A percentile compares a stretch with the other conserved stretches of the same genome.
phyloP scores from a whole-genome alignment of 176 grass and related monocot genomes.

The Bothriochloa decipiens region DNA sequence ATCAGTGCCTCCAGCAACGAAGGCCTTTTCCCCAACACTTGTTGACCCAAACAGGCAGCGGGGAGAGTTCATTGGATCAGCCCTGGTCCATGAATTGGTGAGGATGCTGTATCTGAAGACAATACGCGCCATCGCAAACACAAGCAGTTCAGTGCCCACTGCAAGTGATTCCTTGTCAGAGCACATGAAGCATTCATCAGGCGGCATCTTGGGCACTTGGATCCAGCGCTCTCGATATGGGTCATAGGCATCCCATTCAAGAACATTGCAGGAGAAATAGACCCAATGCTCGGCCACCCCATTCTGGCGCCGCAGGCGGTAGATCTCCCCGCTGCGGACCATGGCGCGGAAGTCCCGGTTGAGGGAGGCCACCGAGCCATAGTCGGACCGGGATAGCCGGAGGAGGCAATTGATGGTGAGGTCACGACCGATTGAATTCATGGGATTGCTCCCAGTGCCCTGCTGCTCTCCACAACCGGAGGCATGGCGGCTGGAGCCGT shows the following conservation, averaged over 20 bases:
- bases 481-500: slow-evolving; percentile 24
- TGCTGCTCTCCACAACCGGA: slow-evolving; percentile 29
- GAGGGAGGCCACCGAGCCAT: slow-evolving; percentile 74
- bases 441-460: slow-evolving; percentile 54
- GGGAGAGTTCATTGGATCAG: slow-evolving; percentile 77
- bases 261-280: slow-evolving; percentile 94
- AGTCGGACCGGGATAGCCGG: slow-evolving; percentile 78
- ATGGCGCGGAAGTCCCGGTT: slow-evolving; percentile 70
- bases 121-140: slow-evolving; percentile 79
- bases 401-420: slow-evolving; percentile 81
- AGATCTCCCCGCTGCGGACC: slow-evolving; percentile 79
- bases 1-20: slow-evolving; percentile 87
- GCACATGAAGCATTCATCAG: slow-evolving; percentile 85
- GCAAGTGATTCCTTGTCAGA: slow-evolving; percentile 95
- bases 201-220: slow-evolving; percentile 84
- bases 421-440: slow-evolving; percentile 73
- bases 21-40: slow-evolving; percentile 80
- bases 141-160: slow-evolving; percentile 87
- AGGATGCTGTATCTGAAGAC: slow-evolving; percentile 91
- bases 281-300: slow-evolving; percentile 84
- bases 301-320: slow-evolving; percentile 64
- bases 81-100: slow-evolving; percentile 81
- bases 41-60: slow-evolving; percentile 93
- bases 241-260: slow-evolving; percentile 90
- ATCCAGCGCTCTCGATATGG: slow-evolving; percentile 82